Percentiles rank a stretch among this genome's conserved stretches.
Conservation (phyloP, 768 basidiomycete genomes). For the Russula earlei region DNA sequence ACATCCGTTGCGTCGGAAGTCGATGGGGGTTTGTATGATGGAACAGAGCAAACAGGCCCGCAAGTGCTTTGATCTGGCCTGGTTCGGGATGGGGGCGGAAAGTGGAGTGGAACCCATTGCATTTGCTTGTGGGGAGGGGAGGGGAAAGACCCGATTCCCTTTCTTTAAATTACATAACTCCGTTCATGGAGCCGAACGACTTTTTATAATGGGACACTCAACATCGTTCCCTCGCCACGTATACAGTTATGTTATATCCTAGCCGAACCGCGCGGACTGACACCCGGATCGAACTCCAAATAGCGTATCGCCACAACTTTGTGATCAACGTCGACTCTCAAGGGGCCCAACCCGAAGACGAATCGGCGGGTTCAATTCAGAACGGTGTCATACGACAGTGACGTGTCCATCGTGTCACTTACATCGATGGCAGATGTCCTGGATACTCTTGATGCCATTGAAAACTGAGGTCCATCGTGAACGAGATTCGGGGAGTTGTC, state of each 20-base stretch:
- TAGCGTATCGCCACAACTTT: not conserved
- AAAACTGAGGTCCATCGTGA: not conserved
- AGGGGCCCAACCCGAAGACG: not conserved
- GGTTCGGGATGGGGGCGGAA: slow-evolving; percentile 40
- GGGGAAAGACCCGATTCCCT: no score
- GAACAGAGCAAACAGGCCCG: slow-evolving; percentile 94
- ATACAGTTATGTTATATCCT: no score
- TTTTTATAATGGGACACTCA: no score
- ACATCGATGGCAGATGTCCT: not conserved
- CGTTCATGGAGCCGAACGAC: no score
- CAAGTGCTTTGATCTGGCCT: slow-evolving; percentile 61
- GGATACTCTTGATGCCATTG: slow-evolving; percentile 1
- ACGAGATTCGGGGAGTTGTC: no score
- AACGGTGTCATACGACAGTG: no score
- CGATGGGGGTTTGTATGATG: slow-evolving; percentile 70
- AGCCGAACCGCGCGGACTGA: no score
- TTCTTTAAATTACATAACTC: slow-evolving; percentile 5
- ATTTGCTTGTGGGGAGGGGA: no score
- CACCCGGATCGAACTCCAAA: slow-evolving; percentile 3
- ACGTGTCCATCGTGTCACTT: no score
- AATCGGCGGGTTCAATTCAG: no score
- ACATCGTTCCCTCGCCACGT: no score
- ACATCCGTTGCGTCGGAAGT: slow-evolving; percentile 82
- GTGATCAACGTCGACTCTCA: not conserved
- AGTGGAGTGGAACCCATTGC: slow-evolving; percentile 6